phyloP scores from a whole-genome alignment of 2,329 filamentous ascomycete genomes.

The Proliferodiscus dingleyae region DNA sequence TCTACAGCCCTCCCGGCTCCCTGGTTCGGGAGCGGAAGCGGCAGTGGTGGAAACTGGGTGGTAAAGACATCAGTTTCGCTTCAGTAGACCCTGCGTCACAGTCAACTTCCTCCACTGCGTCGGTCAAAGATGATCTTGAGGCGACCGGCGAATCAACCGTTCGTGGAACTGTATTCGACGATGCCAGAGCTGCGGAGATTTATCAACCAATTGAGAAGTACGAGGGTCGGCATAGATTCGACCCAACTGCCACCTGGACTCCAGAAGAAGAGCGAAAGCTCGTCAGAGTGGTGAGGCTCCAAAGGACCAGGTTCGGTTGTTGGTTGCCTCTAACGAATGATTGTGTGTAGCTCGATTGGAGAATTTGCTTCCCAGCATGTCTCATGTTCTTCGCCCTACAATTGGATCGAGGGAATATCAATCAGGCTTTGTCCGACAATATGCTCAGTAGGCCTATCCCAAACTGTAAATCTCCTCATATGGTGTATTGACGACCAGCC shows the following conservation, averaged over 20 bases:
- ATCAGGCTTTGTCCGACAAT: slow-evolving; percentile 55
- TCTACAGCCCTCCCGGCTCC: neutral
- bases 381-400: slow-evolving; percentile 59
- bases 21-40: neutral
- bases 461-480: slow-evolving; percentile 36
- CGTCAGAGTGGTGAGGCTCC: slow-evolving; percentile 29
- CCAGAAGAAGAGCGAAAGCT: slow-evolving; percentile 23
- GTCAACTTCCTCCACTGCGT: neutral
- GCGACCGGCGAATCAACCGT: neutral
- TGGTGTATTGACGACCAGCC: too few relatives aligned
- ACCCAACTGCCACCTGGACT: slow-evolving; percentile 14
- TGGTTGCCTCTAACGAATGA: slow-evolving; percentile 35
- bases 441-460: slow-evolving; percentile 48
- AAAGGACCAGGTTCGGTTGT: slow-evolving; percentile 10
- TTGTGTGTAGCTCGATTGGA: slow-evolving; percentile 29
- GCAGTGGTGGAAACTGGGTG: slow-evolving; percentile 5
- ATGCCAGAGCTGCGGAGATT: slow-evolving; percentile 6
- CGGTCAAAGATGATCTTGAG: slow-evolving; percentile 1
- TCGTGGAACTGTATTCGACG: neutral
- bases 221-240: slow-evolving; percentile 11
- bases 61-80: slow-evolving; percentile 6
- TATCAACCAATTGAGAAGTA: slow-evolving; percentile 9
- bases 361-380: slow-evolving; percentile 35
- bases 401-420: slow-evolving; percentile 54
- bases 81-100: slow-evolving; percentile 2